Evolutionary conservation across 352 stramenopile genomes (phyloP), one percentile per base, ranked within the genome.

Genomic region (Pythium periplocum): DNA sequence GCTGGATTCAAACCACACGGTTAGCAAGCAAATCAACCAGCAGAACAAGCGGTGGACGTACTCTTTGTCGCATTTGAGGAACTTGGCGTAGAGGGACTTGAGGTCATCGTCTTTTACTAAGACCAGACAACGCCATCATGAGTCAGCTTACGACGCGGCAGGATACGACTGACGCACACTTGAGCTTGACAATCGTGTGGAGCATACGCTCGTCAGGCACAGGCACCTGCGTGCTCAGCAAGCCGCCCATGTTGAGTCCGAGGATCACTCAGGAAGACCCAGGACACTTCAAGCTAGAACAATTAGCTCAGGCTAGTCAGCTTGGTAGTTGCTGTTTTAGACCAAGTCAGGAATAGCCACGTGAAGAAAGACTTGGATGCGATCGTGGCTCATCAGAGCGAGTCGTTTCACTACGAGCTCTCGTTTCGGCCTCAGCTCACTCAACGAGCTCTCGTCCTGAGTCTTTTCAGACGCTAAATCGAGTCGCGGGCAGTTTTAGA

Each of bases 61-160:
- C 75, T 89, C 78, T 69, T 81, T 71, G 49, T 89, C 78, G 37
- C 68, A 89, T 63, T 64, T 68, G 26, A 74, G 75, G 37, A 89
- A 89, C 57, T 59, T 71, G 41, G 65, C 47, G 62, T 79, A 87
- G 36, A 89, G 69, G 26, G 67, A 63, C 10, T 48, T 48, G 10
- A 89, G 57, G 45, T 89, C 78, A n/a, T 66, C 64, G 52, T 84
- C 68, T 31, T 72, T 83, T 33, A 89, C 78, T 87, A 26, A 26
- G 17, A 26, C 17, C 17, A 26, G 17, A 57, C 9, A 35, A 11
- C 7, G 39, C 31, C 38, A 34, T 26, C 4, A 55, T 51, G 8
- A 38, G 7, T n/a, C 4, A 33, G 5, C 4, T 2, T 45, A 10
- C 6, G 2, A 43, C n/a, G n/a, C 3, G 37, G 26, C 30, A 36